Evolutionary conservation across 164 flowering plant genomes (phyloP).

Genomic region (Nymphaea colorata): DNA sequence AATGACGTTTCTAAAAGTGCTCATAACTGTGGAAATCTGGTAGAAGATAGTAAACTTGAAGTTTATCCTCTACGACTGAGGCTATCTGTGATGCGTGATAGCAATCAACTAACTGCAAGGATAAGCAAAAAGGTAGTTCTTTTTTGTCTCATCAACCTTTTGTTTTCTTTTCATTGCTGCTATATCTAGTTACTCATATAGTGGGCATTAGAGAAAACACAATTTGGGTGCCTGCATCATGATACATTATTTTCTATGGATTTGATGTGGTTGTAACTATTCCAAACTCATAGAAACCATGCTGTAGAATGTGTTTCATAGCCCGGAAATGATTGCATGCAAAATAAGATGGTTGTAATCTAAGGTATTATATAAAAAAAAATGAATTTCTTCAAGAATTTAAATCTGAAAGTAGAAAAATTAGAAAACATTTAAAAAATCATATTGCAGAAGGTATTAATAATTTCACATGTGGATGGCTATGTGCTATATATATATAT

Average conservation of each 20-base stretch:
- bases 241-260: background rate
- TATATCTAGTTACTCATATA: background rate
- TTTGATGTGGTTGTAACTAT: background rate
- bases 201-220: background rate
- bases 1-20: conserved; percentile 50
- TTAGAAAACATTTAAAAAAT: no score
- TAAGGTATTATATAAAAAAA: no score
- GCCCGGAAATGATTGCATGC: no score
- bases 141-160: background rate
- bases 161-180: conserved; percentile 1
- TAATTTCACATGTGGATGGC: no score
- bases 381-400: no score
- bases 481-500: no score
- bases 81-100: conserved; percentile 49
- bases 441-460: no score
- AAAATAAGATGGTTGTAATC: no score
- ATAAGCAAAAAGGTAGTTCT: conserved; percentile 71
- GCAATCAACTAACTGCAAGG: conserved; percentile 47
- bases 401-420: no score
- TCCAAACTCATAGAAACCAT: background rate
- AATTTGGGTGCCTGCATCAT: background rate
- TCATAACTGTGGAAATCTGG: conserved; percentile 37
- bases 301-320: background rate
- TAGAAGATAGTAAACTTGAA: conserved; percentile 63
- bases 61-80: conserved; percentile 84